A percentile compares a stretch with the other conserved stretches of the same genome.
These are phyloP conservation scores for Sordariomycetes sp. DNA, from an alignment of 2,329 filamentous ascomycete species.

Conservation along the genomic window DNA sequence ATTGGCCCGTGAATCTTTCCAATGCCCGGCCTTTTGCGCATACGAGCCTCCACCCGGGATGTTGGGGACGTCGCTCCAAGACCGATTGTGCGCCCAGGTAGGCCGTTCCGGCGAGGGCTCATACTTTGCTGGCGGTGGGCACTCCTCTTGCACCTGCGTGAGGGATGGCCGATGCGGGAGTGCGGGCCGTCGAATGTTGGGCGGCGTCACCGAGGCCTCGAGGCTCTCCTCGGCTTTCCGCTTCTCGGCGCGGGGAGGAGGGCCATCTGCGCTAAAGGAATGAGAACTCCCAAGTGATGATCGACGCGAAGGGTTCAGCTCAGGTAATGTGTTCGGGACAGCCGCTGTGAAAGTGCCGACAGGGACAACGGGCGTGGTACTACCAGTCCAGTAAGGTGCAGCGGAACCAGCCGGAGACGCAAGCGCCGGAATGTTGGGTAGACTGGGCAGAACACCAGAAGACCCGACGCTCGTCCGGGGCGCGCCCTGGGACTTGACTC, in stretches of 20 bases:
- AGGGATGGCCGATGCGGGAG: conserved; percentile 18
- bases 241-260: not conserved
- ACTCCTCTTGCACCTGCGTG: conserved; percentile 2
- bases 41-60: not conserved
- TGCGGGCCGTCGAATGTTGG: not conserved
- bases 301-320: not conserved
- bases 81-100: not conserved
- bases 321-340: not conserved
- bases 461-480: conserved; percentile 5
- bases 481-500: conserved; percentile 20
- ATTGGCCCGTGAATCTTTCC: too few species aligned
- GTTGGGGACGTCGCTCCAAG: conserved; percentile 3
- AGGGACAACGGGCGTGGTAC: not conserved
- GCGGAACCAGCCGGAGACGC: not conserved
- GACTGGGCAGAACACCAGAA: not conserved
- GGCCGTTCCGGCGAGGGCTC: not conserved
- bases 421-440: not conserved
- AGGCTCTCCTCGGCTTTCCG: conserved; percentile 1
- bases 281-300: not conserved
- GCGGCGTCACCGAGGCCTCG: not conserved
- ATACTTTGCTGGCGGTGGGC: not conserved
- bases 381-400: not conserved
- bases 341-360: conserved; percentile 10
- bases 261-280: not conserved
- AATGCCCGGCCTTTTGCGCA: too few species aligned